Conservation (phyloP, 192 early-diverging fungal species). For the Coemansia erecta region DNA sequence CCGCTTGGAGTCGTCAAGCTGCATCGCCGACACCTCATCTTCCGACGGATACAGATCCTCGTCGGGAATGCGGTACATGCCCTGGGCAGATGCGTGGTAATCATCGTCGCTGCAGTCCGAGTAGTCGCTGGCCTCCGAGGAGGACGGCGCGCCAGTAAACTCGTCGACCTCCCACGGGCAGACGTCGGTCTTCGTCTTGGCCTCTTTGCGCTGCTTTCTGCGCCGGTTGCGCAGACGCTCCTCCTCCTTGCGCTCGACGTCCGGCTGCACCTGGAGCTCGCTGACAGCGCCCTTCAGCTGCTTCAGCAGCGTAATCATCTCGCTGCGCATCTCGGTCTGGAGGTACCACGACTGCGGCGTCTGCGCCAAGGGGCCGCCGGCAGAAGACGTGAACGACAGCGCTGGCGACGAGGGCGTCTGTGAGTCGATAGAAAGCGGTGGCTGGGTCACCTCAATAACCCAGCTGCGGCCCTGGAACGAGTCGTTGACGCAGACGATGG, state of each 20-base stretch:
- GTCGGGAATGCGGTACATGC: conserved; percentile 33
- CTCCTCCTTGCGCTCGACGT: conserved; percentile 41
- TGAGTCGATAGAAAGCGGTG: conserved; percentile 5
- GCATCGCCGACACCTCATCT: conserved; percentile 16
- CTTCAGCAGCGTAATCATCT: conserved; percentile 52
- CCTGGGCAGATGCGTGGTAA: conserved; percentile 3
- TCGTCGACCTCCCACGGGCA: conserved; percentile 53
- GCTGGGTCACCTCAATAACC: conserved; percentile 49
- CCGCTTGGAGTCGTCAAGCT: background rate
- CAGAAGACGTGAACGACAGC: background rate
- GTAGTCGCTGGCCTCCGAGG: conserved; percentile 10
- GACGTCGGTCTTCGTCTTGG: conserved; percentile 37
- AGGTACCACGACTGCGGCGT: conserved; percentile 45
- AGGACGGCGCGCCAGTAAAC: conserved; percentile 34
- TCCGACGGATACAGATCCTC: conserved; percentile 46
- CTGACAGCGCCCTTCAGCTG: conserved; percentile 42
- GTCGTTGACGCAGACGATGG: conserved; percentile 51
- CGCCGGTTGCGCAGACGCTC: conserved; percentile 43
- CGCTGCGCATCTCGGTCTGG: conserved; percentile 45
- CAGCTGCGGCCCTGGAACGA: conserved; percentile 47
- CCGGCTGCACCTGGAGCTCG: conserved; percentile 49
- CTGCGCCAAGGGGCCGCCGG: background rate
- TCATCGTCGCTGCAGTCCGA: conserved; percentile 5
- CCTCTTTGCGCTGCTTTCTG: conserved; percentile 39
- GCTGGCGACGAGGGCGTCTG: background rate